Base-by-base conservation (phyloP, 1,139 yeast genomes). In the Yamadazyma trypodendri region DNA sequence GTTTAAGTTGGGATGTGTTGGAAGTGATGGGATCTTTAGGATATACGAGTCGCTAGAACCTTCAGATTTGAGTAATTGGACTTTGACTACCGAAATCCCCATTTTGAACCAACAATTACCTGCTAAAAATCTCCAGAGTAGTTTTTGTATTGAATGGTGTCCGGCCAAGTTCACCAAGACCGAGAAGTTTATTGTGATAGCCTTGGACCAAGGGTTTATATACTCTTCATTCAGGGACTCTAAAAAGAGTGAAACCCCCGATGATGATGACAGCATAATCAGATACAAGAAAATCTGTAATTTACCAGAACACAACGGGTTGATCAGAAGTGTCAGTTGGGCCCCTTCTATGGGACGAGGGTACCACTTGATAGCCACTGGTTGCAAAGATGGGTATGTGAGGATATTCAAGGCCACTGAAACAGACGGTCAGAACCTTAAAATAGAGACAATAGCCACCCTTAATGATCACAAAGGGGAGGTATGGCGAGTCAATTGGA, bases 401-500 rank as follows among this genome's bases (percentile, higher is more conserved):
- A 75, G 97, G 38, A 84, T 92, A 3, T 90, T 84, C 68, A 86
- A 84, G 59, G 72, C 89, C 3, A 71, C 34, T 68, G 85, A 60
- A 57, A 54, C 48, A 40, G 41, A 51, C 37, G 51, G 48, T 38
- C 64, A 64, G 3, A 72, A 61, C 23, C 53, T 71, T 41, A 56
- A 57, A 41, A 56, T 67, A 21, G 74, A 65, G 31, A 56, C 61
- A 3, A 50, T 66, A 42, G 75, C 73, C 7, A 57, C 64, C 41
- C 52, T 71, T 37, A 80, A 75, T 47, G 95, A 87, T 53, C 96
- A 88, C 56, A 76, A 79, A 44, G 84, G 84, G 46, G 97, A 92
- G 61, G 96, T 92, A 2, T 92, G 98, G 98, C 75, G 90, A 35
- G 97, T 92, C 6, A 77, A 86, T 27, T 92, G 97, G 97, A 92